Base-by-base conservation (phyloP, 164 flowering plant species). In the Protea cynaroides region DNA sequence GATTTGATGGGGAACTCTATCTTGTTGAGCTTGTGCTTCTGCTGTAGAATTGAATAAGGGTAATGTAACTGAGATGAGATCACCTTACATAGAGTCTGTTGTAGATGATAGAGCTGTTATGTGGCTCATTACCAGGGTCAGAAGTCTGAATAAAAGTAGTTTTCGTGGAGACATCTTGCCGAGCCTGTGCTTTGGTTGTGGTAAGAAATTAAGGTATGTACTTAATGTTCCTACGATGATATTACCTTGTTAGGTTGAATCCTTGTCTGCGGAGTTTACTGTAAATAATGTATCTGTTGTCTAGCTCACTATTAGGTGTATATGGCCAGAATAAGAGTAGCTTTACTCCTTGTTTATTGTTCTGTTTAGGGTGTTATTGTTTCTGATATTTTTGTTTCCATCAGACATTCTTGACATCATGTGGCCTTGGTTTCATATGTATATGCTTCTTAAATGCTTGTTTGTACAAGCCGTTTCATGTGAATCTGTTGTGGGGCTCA, bases 1-100 rank as follows among this genome's bases (percentile, higher is more conserved):
- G 82, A 69, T 94, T 90, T 72, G 86, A 89, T 69, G 89, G 85
- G 25, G 91, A 86, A 47, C 77, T 82, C 59, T 86, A 87, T 71
- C 76, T 86, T 40, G 86, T 83, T 62, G 96, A 89, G 69, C 89
- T 85, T 66, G 60, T 73, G 71, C 82, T 83, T 64, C 66, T 69
- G 57, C 25, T 46, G 15, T 46, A 46, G 50, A 46, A 46, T 3
- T 13, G 2, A 15, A 49, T 49, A 15, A 15, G 0, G n/a, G 18
- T 15, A 49, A 49, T 15, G 19, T 49, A 18, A 12, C 18, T 49
- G 6, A 18, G 19, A 49, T 18, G 19, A 3, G 17, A 49, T 15
- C 7, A 18, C n/a, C 19, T 13, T 49, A 29, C 52, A 4, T 18
- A 15, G 52, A 15, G 52, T 49, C 52, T 49, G 14, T 18, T 49